Evolutionary conservation across 345 rosid genomes (phyloP), one percentile per base, ranked within the genome.

Genomic region (Firmiana major): DNA sequence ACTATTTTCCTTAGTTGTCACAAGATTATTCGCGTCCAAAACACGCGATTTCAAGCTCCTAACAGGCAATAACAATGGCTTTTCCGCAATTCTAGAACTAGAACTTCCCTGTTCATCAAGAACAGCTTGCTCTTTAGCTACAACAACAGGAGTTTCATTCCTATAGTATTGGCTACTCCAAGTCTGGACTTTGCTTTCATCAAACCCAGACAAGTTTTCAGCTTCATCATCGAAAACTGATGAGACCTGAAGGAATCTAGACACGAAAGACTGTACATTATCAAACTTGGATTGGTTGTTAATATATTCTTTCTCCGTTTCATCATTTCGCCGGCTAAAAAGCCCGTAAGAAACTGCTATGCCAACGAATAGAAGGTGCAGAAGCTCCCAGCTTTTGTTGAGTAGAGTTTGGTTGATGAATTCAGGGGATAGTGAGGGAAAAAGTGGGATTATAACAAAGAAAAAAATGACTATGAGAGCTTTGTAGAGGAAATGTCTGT

Each of bases 311-410:
- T 84, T 85, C 4, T 86, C 87, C 6, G 81, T 77, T 26, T 89
- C 94, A 16, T 88, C 86, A 43, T 88, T 89, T 28, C 91, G 79
- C 58, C 86, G 74, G 86, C 98, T 92, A 79, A 97, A 94, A 16
- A 94, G 92, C 49, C 99, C 99, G 77, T 92, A 97, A n/a, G 99
- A 94, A 80, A 97, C 94, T 24, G 97, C 99, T 75, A 97, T 91
- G 9, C 99, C 99, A 71, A 97, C 97, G 42, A 97, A 84, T 68
- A 97, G 42, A 11, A 97, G 91, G 86, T 94, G 99, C 49, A 97
- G 93, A 82, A 97, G 89, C 88, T 94, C 99, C 97, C 97, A 90
- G 72, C 88, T 88, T 81, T 92, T 79, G 57, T 79, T 86, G 78
- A 84, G 79, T 15, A 88, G 68, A 45, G 89, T 85, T 81, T 91